Evolutionary conservation across 495 filamentous ascomycete genomes (phyloP).

Genomic region (Aspergillus taichungensis): DNA sequence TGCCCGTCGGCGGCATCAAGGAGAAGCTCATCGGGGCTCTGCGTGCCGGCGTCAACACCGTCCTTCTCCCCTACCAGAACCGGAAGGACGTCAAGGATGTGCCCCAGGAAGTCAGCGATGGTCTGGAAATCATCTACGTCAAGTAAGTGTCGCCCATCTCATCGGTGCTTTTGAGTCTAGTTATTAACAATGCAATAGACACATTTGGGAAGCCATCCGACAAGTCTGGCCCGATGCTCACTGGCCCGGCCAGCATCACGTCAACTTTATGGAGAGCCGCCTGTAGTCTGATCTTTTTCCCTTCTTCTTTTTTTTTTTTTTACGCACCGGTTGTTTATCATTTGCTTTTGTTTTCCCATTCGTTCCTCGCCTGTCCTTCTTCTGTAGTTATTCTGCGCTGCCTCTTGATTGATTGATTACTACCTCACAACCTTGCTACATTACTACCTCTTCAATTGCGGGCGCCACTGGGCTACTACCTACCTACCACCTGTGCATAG

Average conservation of each 20-base stretch:
- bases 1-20: constrained; percentile 92
- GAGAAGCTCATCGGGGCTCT: constrained; percentile 96
- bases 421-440: constrained; percentile 1
- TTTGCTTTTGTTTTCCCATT: neutral
- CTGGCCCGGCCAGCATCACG: constrained; percentile 63
- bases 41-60: constrained; percentile 89
- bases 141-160: constrained; percentile 45
- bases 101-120: constrained; percentile 80
- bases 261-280: constrained; percentile 53
- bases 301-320: too few relatives aligned
- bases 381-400: neutral
- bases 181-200: constrained; percentile 37
- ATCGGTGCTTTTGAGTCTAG: neutral
- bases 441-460: too few relatives aligned
- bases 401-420: neutral
- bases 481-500: too few relatives aligned
- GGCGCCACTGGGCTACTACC: too few relatives aligned
- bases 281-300: constrained; percentile 28
- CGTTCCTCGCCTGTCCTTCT: neutral
- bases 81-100: constrained; percentile 90
- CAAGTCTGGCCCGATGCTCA: constrained; percentile 76
- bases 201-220: constrained; percentile 84
- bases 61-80: constrained; percentile 81
- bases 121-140: constrained; percentile 82
- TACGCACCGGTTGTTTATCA: neutral